These are phyloP conservation scores for Tylopilus plumbeoviolaceoides DNA, from an alignment of 768 basidiomycete genomes.

Conservation along the genomic window DNA sequence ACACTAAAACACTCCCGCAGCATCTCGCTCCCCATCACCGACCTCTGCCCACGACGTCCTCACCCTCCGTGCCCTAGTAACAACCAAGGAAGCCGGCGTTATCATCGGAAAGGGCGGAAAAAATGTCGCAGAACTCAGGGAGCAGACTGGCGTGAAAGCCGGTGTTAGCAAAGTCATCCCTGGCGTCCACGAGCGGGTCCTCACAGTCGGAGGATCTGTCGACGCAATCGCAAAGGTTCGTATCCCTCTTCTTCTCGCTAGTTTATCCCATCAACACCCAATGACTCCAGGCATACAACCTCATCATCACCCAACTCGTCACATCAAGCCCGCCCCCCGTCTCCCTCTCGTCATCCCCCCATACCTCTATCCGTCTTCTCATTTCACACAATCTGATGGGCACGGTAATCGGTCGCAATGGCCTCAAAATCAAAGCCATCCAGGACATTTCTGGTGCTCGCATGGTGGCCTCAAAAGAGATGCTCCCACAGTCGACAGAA, in stretches of 20 bases:
- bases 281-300: conserved; percentile 75
- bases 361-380: conserved; percentile 92
- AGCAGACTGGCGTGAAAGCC: conserved; percentile 94
- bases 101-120: conserved; percentile 97
- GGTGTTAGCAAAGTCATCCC: conserved; percentile 98
- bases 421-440: conserved; percentile 98
- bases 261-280: conserved; percentile 11
- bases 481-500: conserved; percentile 98
- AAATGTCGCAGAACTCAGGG: conserved; percentile 95
- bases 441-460: conserved; percentile 94
- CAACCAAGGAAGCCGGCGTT: conserved; percentile 94
- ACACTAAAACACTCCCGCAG: conserved; percentile 46
- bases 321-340: conserved; percentile 69
- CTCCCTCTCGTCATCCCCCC: conserved; percentile 55
- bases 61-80: conserved; percentile 92
- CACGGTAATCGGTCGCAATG: conserved; percentile 92
- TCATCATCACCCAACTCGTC: conserved; percentile 90
- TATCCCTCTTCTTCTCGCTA: neutral
- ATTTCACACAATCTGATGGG: conserved; percentile 99
- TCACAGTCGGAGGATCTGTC: conserved; percentile 89
- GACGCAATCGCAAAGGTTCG: conserved; percentile 89
- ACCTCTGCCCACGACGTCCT: conserved; percentile 62
- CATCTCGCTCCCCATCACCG: conserved; percentile 75
- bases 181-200: conserved; percentile 96
- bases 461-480: conserved; percentile 98